A percentile compares a stretch with the other conserved stretches of the same genome.
Conservation (phyloP, 2,329 filamentous ascomycete genomes). For the Xylaria sp. region DNA sequence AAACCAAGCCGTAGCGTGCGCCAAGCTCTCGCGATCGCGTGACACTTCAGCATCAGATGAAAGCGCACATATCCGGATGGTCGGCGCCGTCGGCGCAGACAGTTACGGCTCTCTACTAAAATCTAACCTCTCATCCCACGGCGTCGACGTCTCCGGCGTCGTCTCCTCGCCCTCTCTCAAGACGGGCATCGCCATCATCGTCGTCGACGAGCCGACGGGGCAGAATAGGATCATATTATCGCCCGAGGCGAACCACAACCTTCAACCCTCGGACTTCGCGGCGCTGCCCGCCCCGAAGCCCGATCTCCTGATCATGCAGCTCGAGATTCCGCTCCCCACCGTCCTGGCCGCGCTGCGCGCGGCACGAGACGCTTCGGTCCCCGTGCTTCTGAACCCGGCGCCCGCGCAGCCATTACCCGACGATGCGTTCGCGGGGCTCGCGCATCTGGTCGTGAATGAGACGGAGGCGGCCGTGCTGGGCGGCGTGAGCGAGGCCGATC, state of each 20-base stretch:
- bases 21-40: conserved; percentile 76
- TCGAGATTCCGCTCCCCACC: conserved; percentile 77
- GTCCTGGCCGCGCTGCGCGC: conserved; percentile 70
- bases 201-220: conserved; percentile 77
- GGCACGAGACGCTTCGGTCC: conserved; percentile 60
- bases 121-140: conserved; percentile 67
- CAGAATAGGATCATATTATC: conserved; percentile 82
- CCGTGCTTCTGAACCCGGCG: conserved; percentile 86
- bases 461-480: conserved; percentile 84
- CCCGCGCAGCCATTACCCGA: conserved; percentile 76
- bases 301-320: conserved; percentile 78
- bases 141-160: conserved; percentile 70
- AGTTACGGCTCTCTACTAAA: conserved; percentile 72
- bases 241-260: conserved; percentile 74
- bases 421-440: conserved; percentile 73
- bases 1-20: conserved; percentile 92
- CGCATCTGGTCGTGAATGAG: conserved; percentile 89
- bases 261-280: conserved; percentile 53
- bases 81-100: conserved; percentile 78
- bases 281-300: conserved; percentile 55
- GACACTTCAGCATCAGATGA: conserved; percentile 45
- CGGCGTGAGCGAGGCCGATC: conserved; percentile 61
- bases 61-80: conserved; percentile 69
- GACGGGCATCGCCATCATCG: conserved; percentile 79
- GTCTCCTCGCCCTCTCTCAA: conserved; percentile 55